These are phyloP conservation scores for Lolium rigidum DNA, from an alignment of 176 grass and related monocot species.

Conservation along the genomic window DNA sequence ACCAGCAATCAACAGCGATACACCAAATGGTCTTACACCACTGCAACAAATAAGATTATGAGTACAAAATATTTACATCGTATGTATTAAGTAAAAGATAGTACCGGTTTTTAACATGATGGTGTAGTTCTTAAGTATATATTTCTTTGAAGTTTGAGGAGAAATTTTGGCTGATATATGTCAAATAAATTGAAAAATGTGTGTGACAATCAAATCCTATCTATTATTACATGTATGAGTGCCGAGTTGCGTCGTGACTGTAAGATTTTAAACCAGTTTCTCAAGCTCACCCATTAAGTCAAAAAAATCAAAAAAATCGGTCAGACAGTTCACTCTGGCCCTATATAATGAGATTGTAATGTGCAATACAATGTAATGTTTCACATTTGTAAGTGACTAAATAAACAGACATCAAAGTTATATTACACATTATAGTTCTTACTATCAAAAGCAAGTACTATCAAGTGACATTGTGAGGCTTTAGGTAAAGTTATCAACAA, in stretches of 20 bases:
- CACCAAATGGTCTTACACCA: slow-evolving; percentile 97
- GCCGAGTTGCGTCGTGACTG: background rate
- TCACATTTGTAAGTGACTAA: background rate
- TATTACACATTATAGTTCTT: background rate
- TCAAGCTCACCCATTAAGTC: background rate
- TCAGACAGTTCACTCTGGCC: background rate
- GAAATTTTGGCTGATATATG: background rate
- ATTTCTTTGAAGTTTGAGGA: slow-evolving; percentile 13
- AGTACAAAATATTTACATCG: slow-evolving; percentile 8
- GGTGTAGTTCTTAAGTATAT: background rate
- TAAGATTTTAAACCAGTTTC: background rate
- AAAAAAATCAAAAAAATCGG: background rate
- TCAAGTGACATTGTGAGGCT: background rate
- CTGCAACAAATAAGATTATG: slow-evolving; percentile 52
- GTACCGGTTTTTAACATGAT: background rate
- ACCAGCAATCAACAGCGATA: slow-evolving; percentile 88
- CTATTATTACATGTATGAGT: background rate
- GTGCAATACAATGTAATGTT: background rate
- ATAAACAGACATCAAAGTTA: background rate
- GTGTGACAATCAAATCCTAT: background rate
- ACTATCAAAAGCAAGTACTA: background rate
- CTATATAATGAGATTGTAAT: no score
- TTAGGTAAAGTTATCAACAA: background rate
- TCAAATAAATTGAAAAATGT: background rate
- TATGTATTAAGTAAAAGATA: slow-evolving; percentile 7